Evolutionary conservation across 164 flowering plant species (phyloP), one percentile per base, ranked within the genome.

Genomic region (Vitis cinerea): DNA sequence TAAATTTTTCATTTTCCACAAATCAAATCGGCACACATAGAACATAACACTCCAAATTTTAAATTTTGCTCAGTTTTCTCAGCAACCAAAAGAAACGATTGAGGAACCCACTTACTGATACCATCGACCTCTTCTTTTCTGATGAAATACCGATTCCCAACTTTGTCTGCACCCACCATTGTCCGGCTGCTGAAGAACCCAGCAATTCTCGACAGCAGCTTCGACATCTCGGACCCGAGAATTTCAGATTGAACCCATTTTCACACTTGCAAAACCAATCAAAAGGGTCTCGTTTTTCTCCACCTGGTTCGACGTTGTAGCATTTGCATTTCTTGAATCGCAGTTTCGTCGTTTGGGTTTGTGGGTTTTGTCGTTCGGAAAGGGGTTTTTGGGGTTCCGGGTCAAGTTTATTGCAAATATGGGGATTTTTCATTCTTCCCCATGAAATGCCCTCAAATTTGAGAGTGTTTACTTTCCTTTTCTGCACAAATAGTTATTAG

Each of bases 111-210:
- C 97, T 83, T 78, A 93, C 99, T 65, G 78, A 82, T 62, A 30
- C 97, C 99, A 80, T 93, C 99, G 44, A 91, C 65, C 70, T 78
- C 78, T 78, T 95, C 93, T 11, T 63, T 86, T 70, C 81, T 72
- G 63, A 87, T 50, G 77, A 90, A 95, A 71, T 95, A 95, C 5
- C 85, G 84, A 79, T 95, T 95, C 27, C 99, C 99, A 0, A 84
- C 75, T 80, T 86, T 93, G 81, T 95, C 99, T 0, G 76, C 75
- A 2, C 98, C 98, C 17, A 69, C 83, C 10, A 80, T 58, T 3
- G 70, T 81, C 52, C 87, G 78, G 50, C 71, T 85, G 68, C 81
- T 76, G 77, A 92, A 88, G 14, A 82, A 79, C 50, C 90, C 89
- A 54, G 82, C 71, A 64, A 94, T 49, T 74, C 81, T 88, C 9